Conservation (phyloP, 108 stramenopile species). For the Cylindrotheca closterium region DNA sequence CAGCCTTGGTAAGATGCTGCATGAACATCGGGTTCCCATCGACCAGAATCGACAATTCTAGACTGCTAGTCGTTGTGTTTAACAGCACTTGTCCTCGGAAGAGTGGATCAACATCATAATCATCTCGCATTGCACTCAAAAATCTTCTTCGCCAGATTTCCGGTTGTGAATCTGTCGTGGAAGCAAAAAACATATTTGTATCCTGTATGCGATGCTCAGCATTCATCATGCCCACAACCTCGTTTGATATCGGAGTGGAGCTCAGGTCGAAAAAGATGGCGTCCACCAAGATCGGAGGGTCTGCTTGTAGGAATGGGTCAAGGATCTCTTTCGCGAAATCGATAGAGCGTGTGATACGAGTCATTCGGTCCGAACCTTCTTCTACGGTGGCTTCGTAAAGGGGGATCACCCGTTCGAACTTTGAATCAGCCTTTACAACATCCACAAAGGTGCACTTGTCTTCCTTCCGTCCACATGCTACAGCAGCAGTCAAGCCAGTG, state of each 20-base stretch:
- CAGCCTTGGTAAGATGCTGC: conserved; percentile 1
- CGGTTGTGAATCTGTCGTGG: background rate
- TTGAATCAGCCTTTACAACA: background rate
- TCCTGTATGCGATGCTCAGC: background rate
- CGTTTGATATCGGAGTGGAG: conserved; percentile 13
- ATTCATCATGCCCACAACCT: conserved; percentile 25
- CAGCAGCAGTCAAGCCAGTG: background rate
- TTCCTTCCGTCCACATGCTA: background rate
- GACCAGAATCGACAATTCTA: background rate
- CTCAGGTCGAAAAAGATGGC: conserved; percentile 29
- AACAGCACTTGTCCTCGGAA: conserved; percentile 13
- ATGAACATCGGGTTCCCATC: background rate
- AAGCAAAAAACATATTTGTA: conserved; percentile 8
- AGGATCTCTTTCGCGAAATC: background rate
- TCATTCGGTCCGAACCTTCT: background rate
- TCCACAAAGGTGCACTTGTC: background rate
- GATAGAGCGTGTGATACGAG: background rate
- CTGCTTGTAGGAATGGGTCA: background rate
- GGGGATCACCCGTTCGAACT: background rate
- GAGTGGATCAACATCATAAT: conserved; percentile 24
- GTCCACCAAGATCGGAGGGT: conserved; percentile 11
- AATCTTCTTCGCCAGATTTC: conserved; percentile 22
- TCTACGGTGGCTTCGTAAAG: background rate
- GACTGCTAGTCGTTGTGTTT: background rate
- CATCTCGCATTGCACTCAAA: conserved; percentile 26